Percentiles rank a stretch among this genome's conserved stretches.
These are phyloP conservation scores for Skeletonema marinoi DNA, from an alignment of 108 stramenopile genomes.

Conservation along the genomic window DNA sequence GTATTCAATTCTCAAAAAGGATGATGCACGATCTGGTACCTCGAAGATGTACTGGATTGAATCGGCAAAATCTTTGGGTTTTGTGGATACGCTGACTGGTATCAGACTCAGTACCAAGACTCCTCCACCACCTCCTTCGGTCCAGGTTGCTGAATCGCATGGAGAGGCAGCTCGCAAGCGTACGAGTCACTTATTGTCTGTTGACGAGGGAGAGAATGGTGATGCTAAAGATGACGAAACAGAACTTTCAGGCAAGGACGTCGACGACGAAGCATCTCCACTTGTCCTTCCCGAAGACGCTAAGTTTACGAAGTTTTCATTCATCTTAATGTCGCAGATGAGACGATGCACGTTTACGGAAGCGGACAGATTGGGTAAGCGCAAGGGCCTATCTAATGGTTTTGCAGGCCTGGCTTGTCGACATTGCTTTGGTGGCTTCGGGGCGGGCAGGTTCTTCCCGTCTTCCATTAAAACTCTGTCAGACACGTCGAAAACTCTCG, in stretches of 20 bases:
- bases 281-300: conserved; percentile 47
- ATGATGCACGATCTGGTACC: conserved; percentile 81
- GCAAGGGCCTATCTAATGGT: conserved; percentile 75
- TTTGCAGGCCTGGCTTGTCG: conserved; percentile 84
- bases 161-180: not conserved
- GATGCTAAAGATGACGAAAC: conserved; percentile 7
- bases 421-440: conserved; percentile 83
- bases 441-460: conserved; percentile 85
- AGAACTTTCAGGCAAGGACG: not conserved
- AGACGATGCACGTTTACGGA: conserved; percentile 82
- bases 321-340: conserved; percentile 74
- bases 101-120: conserved; percentile 56
- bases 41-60: conserved; percentile 85
- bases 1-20: conserved; percentile 68
- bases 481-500: conserved; percentile 80
- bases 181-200: not conserved
- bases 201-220: conserved; percentile 2
- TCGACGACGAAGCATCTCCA: conserved; percentile 10
- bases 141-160: not conserved
- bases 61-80: conserved; percentile 67
- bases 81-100: conserved; percentile 77
- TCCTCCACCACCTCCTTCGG: conserved; percentile 36
- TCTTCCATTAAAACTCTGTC: conserved; percentile 86
- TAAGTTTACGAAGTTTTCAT: conserved; percentile 75
- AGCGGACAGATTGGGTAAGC: conserved; percentile 83